Evolutionary conservation across 2,329 filamentous ascomycete species (phyloP).

Genomic region (Ceratocystiopsis sp.): DNA sequence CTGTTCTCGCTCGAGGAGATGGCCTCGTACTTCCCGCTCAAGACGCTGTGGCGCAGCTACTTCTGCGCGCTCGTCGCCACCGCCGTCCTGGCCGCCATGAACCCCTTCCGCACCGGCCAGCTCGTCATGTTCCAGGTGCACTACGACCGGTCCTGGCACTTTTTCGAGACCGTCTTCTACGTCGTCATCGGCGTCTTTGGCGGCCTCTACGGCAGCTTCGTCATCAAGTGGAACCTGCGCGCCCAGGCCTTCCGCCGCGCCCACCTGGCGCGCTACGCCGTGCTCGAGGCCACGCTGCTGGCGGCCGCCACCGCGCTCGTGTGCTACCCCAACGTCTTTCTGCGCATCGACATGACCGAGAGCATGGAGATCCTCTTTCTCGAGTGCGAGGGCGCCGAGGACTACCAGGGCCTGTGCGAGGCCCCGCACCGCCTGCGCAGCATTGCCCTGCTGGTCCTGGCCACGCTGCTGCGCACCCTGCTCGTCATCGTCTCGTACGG

Average conservation of each 20-base stretch:
- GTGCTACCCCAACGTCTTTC: conserved; percentile 93
- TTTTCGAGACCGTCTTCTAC: conserved; percentile 90
- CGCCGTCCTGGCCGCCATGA: conserved; percentile 84
- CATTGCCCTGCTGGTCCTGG: conserved; percentile 58
- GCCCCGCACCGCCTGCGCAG: conserved; percentile 57
- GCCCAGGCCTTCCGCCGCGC: conserved; percentile 88
- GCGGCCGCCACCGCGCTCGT: conserved; percentile 73
- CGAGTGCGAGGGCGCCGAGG: conserved; percentile 77
- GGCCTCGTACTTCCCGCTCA: conserved; percentile 88
- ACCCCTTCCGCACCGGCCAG: conserved; percentile 91
- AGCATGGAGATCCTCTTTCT: conserved; percentile 97
- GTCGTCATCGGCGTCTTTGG: conserved; percentile 83
- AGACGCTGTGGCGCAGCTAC: conserved; percentile 95
- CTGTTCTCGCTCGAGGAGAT: conserved; percentile 96
- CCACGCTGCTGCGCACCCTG: conserved; percentile 64
- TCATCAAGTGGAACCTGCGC: conserved; percentile 94
- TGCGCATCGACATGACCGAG: conserved; percentile 97
- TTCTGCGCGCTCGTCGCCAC: conserved; percentile 95
- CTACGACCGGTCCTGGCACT: conserved; percentile 95
- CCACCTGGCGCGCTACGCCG: conserved; percentile 67
- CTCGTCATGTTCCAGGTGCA: conserved; percentile 98
- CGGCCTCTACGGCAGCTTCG: conserved; percentile 85
- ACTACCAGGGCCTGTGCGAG: conserved; percentile 83
- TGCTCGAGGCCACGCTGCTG: conserved; percentile 72
- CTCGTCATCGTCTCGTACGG: conserved; percentile 93